Evolutionary conservation across 2,329 filamentous ascomycete genomes (phyloP).

Genomic region (Escovopsis sp.): DNA sequence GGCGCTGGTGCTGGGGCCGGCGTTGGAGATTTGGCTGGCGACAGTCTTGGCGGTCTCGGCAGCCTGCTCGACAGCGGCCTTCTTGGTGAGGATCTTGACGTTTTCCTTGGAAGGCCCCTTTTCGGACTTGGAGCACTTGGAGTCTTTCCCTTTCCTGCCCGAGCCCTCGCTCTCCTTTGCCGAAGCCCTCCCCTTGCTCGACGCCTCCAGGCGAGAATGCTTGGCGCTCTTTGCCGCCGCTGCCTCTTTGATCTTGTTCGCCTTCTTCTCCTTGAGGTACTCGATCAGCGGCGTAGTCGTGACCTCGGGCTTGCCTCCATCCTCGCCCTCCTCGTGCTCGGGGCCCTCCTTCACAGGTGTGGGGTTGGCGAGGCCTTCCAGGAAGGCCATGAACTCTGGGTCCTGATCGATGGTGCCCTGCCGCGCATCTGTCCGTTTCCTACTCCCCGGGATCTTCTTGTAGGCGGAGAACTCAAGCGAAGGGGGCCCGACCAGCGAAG

Average conservation of each 20-base stretch:
- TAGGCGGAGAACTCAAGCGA: constrained; percentile 70
- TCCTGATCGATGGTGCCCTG: constrained; percentile 96
- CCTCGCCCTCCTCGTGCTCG: constrained; percentile 28
- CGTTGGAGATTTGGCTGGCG: constrained; percentile 19
- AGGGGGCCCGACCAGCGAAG: constrained; percentile 63
- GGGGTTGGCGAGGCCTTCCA: constrained; percentile 71
- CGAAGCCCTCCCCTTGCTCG: constrained; percentile 31
- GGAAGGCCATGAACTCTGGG: constrained; percentile 84
- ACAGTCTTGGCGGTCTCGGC: constrained; percentile 31
- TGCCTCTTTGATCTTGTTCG: constrained; percentile 49
- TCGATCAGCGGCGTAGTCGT: constrained; percentile 83
- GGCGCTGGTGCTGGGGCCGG: constrained; percentile 10
- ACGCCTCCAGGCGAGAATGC: constrained; percentile 39
- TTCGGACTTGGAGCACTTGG: constrained; percentile 42
- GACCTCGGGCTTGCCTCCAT: constrained; percentile 41
- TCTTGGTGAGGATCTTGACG: constrained; percentile 49
- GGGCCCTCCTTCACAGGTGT: constrained; percentile 28
- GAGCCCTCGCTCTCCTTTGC: constrained; percentile 33
- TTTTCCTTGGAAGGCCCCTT: constrained; percentile 37
- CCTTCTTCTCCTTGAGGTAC: constrained; percentile 83
- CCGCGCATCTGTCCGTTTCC: constrained; percentile 63
- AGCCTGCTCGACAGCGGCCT: constrained; percentile 34
- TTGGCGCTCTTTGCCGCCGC: constrained; percentile 31
- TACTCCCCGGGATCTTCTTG: constrained; percentile 63
- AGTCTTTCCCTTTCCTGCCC: constrained; percentile 48